Percentiles rank a stretch among this genome's conserved stretches.
Conservation (phyloP, 2,329 filamentous ascomycete genomes). For the Fusarium sp. region DNA sequence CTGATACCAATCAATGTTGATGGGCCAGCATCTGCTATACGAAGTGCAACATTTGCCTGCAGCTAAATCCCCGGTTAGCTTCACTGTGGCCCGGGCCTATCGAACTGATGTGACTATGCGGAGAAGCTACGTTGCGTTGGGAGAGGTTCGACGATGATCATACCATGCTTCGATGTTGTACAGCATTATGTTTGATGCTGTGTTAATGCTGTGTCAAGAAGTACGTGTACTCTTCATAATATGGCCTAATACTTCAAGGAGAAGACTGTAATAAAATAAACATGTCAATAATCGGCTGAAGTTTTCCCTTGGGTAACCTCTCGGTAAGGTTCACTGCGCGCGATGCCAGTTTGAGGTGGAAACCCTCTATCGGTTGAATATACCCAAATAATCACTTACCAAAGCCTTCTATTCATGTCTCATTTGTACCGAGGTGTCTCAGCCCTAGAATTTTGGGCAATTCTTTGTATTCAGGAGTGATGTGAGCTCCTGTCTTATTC, state of each 20-base stretch:
- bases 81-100: not conserved
- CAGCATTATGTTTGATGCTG: not conserved
- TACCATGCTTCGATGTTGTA: not conserved
- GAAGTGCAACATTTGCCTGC: not conserved
- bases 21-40: not conserved
- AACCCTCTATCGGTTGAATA: not conserved
- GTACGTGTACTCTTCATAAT: not conserved
- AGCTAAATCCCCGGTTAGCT: not conserved
- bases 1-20: not conserved
- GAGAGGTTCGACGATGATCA: not conserved
- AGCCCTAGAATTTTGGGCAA: not conserved
- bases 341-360: not conserved
- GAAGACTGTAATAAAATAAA: not conserved
- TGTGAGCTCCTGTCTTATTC: not conserved
- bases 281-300: not conserved
- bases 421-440: not conserved
- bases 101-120: not conserved
- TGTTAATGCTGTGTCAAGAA: not conserved
- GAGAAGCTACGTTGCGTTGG: not conserved
- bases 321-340: not conserved
- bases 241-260: not conserved
- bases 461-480: not conserved
- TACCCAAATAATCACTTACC: not conserved
- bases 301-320: not conserved
- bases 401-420: not conserved